Base-by-base conservation (phyloP, 306 rosid genomes). In the Cucurbita maxima region DNA sequence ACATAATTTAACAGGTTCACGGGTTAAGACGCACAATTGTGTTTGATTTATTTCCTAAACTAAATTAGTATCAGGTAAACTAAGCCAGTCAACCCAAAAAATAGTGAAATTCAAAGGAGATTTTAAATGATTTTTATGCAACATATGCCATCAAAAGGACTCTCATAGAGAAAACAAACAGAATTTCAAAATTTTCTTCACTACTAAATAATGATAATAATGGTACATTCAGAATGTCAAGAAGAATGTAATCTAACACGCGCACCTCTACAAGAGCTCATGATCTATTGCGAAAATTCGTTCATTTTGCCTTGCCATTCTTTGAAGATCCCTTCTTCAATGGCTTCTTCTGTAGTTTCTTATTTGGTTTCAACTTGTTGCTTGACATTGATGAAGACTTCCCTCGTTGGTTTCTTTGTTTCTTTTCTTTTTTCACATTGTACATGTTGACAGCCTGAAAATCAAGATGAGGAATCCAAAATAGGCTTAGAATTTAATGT, bases 391-490 rank as follows among this genome's bases (percentile, higher is more conserved):
- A 22, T 34, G 88, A 79, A 70, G 83, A 74, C 79, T 79, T 93
- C 5, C 58, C 83, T 43, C 75, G 75, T 47, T 72, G 85, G 62
- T 74, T 74, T 60, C 37, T 88, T 59, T 80, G 71, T 56, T 81
- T 90, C 79, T 85, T 89, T 79, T 94, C 96, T 73, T 82, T 88
- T 88, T 89, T 94, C 78, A 86, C 96, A 13, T 73, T 89, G 80
- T 84, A 83, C 90, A 88, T 80, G 51, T 83, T 85, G 59, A 94
- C 79, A 43, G 96, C 97, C 99, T 94, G 84, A 30, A 60, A 62
- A 57, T 44, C 73, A 80, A 57, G 74, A 55, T 57, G 25, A 57
- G 38, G 36, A 63, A 41, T 41, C 71, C 25, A 30, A 47, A 63
- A 41, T 16, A 15, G 38, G 10, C 67, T 59, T 34, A 59, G 6